Percentiles rank a stretch among this genome's conserved stretches.
Conservation (phyloP, 352 stramenopile genomes). For the Phytophthora syringae region DNA sequence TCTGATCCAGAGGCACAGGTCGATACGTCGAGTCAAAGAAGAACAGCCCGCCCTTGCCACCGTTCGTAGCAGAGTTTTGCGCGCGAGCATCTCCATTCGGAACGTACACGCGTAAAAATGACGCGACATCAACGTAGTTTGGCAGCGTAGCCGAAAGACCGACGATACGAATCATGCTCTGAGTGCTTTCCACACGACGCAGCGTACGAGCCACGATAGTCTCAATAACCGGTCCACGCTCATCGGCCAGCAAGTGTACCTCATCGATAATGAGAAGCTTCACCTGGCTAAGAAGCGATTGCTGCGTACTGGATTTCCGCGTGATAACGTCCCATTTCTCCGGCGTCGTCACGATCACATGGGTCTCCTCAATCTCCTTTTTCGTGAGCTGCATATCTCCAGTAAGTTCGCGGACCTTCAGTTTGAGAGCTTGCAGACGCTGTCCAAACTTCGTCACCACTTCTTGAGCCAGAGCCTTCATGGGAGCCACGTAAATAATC, state of each 20-base stretch:
- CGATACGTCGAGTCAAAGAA: conserved; percentile 98
- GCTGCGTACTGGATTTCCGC: conserved; percentile 94
- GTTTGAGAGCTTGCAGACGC: conserved; percentile 67
- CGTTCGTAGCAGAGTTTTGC: conserved; percentile 80
- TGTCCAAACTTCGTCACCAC: conserved; percentile 98
- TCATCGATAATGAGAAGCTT: conserved; percentile 99
- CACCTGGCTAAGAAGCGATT: conserved; percentile 89
- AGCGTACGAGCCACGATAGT: conserved; percentile 98
- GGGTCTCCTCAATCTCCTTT: conserved; percentile 95
- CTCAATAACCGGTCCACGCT: conserved; percentile 99
- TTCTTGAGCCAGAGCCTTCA: conserved; percentile 99
- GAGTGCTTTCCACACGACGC: conserved; percentile 97
- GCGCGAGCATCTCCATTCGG: conserved; percentile 49
- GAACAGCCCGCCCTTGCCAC: conserved; percentile 93
- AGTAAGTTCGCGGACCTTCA: conserved; percentile 94
- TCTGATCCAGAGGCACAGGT: conserved; percentile 98
- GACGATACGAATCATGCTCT: conserved; percentile 98
- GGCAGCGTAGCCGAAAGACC: conserved; percentile 98
- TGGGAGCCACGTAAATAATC: conserved; percentile 97
- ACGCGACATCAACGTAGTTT: conserved; percentile 99
- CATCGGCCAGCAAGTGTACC: conserved; percentile 98
- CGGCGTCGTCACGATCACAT: conserved; percentile 98
- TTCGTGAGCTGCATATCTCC: conserved; percentile 99
- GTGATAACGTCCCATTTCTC: conserved; percentile 99
- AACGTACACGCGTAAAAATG: conserved; percentile 96